Percentiles rank a stretch among this genome's conserved stretches.
Evolutionary conservation across 352 stramenopile genomes (phyloP).

Genomic region (Phytophthora macrochlamydospora): DNA sequence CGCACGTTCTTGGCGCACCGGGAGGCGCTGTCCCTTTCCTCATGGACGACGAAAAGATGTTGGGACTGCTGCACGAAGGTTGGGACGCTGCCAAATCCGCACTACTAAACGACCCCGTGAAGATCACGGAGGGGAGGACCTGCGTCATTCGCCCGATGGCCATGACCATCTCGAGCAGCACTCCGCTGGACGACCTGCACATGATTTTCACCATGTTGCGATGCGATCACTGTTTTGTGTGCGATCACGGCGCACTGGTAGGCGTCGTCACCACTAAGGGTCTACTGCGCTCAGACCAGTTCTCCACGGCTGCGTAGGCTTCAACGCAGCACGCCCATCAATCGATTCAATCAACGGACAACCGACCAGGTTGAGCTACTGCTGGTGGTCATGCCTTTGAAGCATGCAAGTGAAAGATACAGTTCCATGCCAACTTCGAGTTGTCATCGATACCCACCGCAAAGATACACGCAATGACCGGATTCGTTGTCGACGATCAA

Average conservation of each 20-base stretch:
- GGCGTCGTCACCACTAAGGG: conserved; percentile 86
- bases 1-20: conserved; percentile 14
- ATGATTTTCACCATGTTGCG: conserved; percentile 93
- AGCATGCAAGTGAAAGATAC: too few relatives aligned
- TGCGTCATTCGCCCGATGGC: conserved; percentile 79
- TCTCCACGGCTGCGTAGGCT: conserved; percentile 13
- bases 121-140: conserved; percentile 67
- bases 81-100: conserved; percentile 69
- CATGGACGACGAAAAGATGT: conserved; percentile 85
- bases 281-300: conserved; percentile 58
- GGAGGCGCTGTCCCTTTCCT: conserved; percentile 63
- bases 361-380: too few relatives aligned
- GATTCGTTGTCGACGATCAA: too few relatives aligned
- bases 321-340: too few relatives aligned
- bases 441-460: too few relatives aligned
- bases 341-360: too few relatives aligned
- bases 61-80: conserved; percentile 71
- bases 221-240: conserved; percentile 89
- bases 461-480: too few relatives aligned
- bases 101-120: conserved; percentile 59
- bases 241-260: conserved; percentile 79
- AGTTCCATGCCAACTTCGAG: too few relatives aligned
- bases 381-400: too few relatives aligned
- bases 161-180: conserved; percentile 83
- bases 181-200: conserved; percentile 84